phyloP scores from a whole-genome alignment of 2,329 filamentous ascomycete genomes.

The Fusarium tanahbumbuense region DNA sequence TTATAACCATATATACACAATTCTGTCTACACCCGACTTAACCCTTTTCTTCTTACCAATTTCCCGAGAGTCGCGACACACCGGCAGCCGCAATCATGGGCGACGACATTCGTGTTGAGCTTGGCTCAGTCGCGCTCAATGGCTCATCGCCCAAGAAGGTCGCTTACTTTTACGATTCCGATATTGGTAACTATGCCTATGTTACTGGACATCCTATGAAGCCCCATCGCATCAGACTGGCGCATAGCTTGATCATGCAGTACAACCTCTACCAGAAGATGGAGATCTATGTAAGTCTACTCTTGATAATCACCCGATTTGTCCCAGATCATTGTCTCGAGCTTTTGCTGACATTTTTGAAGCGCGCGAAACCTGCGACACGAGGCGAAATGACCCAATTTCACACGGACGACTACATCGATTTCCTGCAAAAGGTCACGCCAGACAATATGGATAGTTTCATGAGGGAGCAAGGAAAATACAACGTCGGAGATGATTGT shows the following conservation, averaged over 20 bases:
- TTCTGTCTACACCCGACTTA: conserved; percentile 1
- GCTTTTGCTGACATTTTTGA: conserved; percentile 49
- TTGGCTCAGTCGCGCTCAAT: conserved; percentile 61
- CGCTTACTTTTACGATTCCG: conserved; percentile 98
- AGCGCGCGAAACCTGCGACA: conserved; percentile 88
- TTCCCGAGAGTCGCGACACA: conserved; percentile 31
- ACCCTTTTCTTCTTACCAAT: conserved; percentile 15
- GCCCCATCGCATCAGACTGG: conserved; percentile 92
- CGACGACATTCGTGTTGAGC: conserved; percentile 54
- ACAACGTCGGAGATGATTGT: conserved; percentile 96
- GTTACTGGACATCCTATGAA: conserved; percentile 99
- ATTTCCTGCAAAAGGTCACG: conserved; percentile 93
- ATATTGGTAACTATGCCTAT: conserved; percentile 98
- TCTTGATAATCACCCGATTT: not conserved
- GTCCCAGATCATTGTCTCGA: not conserved
- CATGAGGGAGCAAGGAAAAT: conserved; percentile 88
- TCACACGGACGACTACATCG: conserved; percentile 94
- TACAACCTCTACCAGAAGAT: conserved; percentile 97
- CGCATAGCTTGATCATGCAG: conserved; percentile 95
- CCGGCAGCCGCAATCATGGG: conserved; percentile 49
- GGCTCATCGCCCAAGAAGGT: conserved; percentile 77
- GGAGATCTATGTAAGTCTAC: conserved; percentile 85
- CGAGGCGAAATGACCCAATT: conserved; percentile 93
- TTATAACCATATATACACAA: not conserved
- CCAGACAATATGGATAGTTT: conserved; percentile 99